Base-by-base conservation (phyloP, 2,329 filamentous ascomycete genomes). In the Pseudogymnoascus sp. region DNA sequence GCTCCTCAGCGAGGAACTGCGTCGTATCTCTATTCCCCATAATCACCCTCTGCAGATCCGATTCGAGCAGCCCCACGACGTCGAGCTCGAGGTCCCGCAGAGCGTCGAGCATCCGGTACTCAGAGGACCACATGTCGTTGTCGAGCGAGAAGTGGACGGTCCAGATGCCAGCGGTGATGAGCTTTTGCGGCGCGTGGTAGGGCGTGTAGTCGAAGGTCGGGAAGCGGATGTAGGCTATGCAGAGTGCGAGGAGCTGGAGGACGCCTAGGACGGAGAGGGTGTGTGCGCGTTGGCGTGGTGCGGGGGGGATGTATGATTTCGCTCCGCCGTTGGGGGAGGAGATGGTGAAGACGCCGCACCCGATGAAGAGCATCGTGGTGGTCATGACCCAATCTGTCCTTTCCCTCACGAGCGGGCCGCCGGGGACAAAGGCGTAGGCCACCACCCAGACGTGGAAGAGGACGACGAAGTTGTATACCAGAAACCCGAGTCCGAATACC, bases 391-490 rank as follows among this genome's bases (percentile, higher is more conserved):
- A 97, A 73, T 97, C 93, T 1, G 92, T 99, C 72, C 88, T 92
- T 74, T 99, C 94, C 49, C 94, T 88, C 45, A 99, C 90, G 0
- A 96, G 82, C 2, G 91, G 91, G 1, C 94, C 94, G 60, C 94
- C 94, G 1, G 94, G 94, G 2, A 99, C 94, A 69, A 99, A 99
- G 11, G 94, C 94, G 71, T 99, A 99, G 2, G 94, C 94, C 10
- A 99, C 94, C 37, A 97, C 90, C 94, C 94, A 99, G 62, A 97
- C 92, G 72, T 97, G 93, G 80, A 96, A 96, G n/a, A 99, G 83
- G 4, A 97, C 88, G 78, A 97, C 78, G 70, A 97, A 82, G 75
- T 97, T 96, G 79, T 97, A 99, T 59, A 96, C 75, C 61, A 97
- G 77, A 77, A 96, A 97, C 3, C 90, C 93, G 12, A 95, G 73